Conservation (phyloP, 2,329 filamentous ascomycete genomes). For the Sphaerulina musiva region DNA sequence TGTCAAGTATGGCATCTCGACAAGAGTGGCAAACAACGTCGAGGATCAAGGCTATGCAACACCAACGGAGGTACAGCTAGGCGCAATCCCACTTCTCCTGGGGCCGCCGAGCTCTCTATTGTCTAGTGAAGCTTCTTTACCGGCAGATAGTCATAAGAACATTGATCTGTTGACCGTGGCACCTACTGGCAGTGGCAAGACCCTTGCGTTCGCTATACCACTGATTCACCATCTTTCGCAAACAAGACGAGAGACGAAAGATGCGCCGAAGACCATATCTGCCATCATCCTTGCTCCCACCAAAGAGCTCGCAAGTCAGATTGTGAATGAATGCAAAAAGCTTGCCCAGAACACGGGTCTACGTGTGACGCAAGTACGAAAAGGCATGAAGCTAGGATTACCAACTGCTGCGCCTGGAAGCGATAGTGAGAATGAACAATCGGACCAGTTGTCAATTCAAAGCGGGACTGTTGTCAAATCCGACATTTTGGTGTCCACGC, state of each 20-base stretch:
- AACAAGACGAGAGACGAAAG: constrained; percentile 24
- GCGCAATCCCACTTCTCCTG: constrained; percentile 71
- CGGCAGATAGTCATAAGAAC: constrained; percentile 18
- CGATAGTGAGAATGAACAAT: constrained; percentile 23
- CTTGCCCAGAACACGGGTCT: constrained; percentile 69
- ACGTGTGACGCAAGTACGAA: constrained; percentile 73
- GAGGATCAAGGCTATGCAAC: constrained; percentile 74
- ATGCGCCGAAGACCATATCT: constrained; percentile 23
- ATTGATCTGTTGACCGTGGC: constrained; percentile 82
- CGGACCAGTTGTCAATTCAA: background rate
- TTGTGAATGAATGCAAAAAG: constrained; percentile 69
- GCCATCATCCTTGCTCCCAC: constrained; percentile 47
- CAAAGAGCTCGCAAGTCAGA: constrained; percentile 46
- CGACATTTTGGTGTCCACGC: constrained; percentile 75
- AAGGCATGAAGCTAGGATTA: constrained; percentile 63
- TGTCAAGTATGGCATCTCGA: constrained; percentile 64
- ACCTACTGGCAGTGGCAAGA: constrained; percentile 95
- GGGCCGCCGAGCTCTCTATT: constrained; percentile 45
- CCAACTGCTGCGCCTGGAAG: constrained; percentile 36
- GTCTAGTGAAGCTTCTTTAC: constrained; percentile 23
- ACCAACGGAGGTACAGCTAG: constrained; percentile 92
- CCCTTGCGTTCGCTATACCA: constrained; percentile 83
- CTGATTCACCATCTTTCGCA: constrained; percentile 65
- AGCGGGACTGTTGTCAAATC: constrained; percentile 56
- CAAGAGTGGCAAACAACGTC: constrained; percentile 69